Conservation (phyloP, 2,329 filamentous ascomycete species). For the Aspergillus glaucus region DNA sequence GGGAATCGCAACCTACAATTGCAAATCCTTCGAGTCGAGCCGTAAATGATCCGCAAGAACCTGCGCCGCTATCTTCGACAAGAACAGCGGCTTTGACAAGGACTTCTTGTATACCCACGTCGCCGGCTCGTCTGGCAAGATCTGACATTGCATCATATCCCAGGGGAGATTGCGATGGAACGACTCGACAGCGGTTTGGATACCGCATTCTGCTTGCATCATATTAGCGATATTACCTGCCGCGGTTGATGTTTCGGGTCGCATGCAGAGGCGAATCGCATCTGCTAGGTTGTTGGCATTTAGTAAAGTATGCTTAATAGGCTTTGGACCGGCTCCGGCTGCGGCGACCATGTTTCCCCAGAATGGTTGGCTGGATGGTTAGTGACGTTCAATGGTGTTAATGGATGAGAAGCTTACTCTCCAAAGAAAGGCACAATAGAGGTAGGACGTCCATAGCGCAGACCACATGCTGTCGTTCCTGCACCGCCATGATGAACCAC, state of each 20-base stretch:
- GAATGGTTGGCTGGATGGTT: conserved; percentile 40
- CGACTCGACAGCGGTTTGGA: conserved; percentile 35
- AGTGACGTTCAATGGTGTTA: neutral
- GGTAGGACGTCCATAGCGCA: conserved; percentile 48
- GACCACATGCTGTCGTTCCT: conserved; percentile 52
- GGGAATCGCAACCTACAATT: conserved; percentile 10
- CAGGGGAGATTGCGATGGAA: conserved; percentile 37
- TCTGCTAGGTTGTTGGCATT: conserved; percentile 39
- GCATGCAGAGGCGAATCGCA: conserved; percentile 42
- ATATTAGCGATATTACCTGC: conserved; percentile 32
- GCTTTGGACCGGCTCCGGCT: conserved; percentile 45
- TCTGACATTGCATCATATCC: conserved; percentile 18
- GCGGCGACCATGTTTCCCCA: conserved; percentile 49
- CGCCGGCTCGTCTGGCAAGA: conserved; percentile 22
- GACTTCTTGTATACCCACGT: conserved; percentile 19
- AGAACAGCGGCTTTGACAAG: conserved; percentile 3
- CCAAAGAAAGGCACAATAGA: conserved; percentile 54
- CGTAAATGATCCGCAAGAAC: conserved; percentile 17
- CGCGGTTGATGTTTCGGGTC: conserved; percentile 27
- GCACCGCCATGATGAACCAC: conserved; percentile 57
- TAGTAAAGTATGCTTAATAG: conserved; percentile 44
- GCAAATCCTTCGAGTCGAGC: conserved; percentile 15
- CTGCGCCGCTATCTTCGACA: conserved; percentile 20
- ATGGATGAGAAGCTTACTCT: conserved; percentile 29
- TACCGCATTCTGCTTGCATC: conserved; percentile 40